Conservation (phyloP, 768 basidiomycete species). For the Lentinula guzmanii region DNA sequence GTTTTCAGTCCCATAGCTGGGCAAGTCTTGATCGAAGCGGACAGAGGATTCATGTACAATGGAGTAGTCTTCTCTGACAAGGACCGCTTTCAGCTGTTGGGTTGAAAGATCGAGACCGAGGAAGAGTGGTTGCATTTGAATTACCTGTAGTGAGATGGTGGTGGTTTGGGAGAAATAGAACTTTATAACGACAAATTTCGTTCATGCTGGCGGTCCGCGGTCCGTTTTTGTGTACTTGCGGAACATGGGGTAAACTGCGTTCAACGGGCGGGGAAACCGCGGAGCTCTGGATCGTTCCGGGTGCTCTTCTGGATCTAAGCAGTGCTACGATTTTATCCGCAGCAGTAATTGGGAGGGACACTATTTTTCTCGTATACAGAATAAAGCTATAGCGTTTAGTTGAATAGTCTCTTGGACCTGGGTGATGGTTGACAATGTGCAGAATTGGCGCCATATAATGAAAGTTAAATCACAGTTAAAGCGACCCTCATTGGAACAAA, state of each 20-base stretch:
- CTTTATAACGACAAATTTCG: background rate
- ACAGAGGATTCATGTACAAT: constrained; percentile 68
- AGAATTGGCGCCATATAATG: no score
- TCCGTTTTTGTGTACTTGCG: background rate
- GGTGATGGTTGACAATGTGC: no score
- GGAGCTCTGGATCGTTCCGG: background rate
- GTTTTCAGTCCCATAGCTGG: constrained; percentile 58
- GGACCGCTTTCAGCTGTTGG: constrained; percentile 75
- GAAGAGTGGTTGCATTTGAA: constrained; percentile 19
- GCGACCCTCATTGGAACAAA: background rate
- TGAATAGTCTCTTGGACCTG: no score
- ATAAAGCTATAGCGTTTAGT: no score
- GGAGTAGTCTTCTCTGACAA: constrained; percentile 47
- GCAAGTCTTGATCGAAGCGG: constrained; percentile 76
- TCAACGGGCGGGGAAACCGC: background rate
- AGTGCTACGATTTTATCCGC: no score
- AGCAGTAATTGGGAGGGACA: no score
- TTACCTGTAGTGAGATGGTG: background rate
- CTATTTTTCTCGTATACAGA: no score
- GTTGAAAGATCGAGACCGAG: constrained; percentile 86
- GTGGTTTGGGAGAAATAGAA: background rate
- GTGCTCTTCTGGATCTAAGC: background rate
- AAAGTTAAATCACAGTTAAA: background rate
- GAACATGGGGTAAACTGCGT: no score
- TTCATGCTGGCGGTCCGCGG: background rate